Conservation (phyloP, 192 early-diverging fungal species). For the Gigaspora rosea region DNA sequence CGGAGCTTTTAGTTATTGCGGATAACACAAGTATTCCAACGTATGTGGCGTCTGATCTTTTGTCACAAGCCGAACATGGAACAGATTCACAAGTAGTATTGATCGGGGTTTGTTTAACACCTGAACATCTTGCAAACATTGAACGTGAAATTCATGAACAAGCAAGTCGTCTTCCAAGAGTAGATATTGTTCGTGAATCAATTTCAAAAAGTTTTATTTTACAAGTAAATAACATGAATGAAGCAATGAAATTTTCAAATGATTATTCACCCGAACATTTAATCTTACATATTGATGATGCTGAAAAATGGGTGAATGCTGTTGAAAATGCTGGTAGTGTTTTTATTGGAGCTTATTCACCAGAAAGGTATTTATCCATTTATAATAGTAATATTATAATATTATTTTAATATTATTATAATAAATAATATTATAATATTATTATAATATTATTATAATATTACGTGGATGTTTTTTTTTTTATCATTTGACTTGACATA, state of each 20-base stretch:
- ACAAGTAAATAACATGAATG: conserved; percentile 64
- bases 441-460: background rate
- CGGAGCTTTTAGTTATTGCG: conserved; percentile 98
- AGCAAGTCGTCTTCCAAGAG: conserved; percentile 81
- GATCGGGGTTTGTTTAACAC: conserved; percentile 74
- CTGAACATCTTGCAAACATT: conserved; percentile 71
- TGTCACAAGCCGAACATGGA: conserved; percentile 98
- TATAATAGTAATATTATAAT: background rate
- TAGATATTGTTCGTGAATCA: conserved; percentile 83
- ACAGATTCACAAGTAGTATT: conserved; percentile 95
- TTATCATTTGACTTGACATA: background rate
- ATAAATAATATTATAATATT: background rate
- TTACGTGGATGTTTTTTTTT: conserved; percentile 12
- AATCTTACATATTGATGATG: conserved; percentile 87
- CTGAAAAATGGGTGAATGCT: conserved; percentile 59
- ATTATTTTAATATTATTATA: background rate
- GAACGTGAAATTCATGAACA: conserved; percentile 81
- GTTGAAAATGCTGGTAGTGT: conserved; percentile 94
- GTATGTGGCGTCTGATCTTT: conserved; percentile 93
- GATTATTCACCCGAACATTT: conserved; percentile 97
- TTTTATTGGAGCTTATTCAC: conserved; percentile 95
- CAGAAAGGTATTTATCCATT: conserved; percentile 68
- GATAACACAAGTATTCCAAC: conserved; percentile 80
- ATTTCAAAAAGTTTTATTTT: conserved; percentile 87
- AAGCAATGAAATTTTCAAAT: conserved; percentile 92